These are phyloP conservation scores for Sergeia podlipaevii DNA, from an alignment of 208 protist species.

Conservation along the genomic window DNA sequence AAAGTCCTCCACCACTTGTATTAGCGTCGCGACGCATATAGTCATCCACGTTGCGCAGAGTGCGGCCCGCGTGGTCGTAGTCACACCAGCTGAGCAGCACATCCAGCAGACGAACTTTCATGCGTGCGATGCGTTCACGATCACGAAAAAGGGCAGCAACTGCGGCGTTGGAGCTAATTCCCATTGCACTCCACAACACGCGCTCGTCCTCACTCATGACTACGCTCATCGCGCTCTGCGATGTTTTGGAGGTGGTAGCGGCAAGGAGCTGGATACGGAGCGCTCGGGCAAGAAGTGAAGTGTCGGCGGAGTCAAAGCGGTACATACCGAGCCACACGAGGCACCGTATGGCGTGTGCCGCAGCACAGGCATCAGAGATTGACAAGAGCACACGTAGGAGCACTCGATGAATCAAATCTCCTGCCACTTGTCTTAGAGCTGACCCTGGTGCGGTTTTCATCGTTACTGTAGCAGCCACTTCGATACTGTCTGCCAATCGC, in stretches of 20 bases:
- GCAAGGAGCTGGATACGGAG: conserved; percentile 1
- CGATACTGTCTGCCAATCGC: conserved; percentile 29
- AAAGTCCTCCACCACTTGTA: conserved; percentile 20
- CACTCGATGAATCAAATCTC: conserved; percentile 12
- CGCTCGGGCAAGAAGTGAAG: conserved; percentile 21
- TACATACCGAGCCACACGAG: conserved; percentile 70
- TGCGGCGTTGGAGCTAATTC: not conserved
- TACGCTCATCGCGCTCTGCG: not conserved
- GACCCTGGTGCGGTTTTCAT: conserved; percentile 3
- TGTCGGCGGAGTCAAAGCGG: conserved; percentile 63
- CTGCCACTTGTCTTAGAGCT: not conserved
- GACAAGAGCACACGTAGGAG: conserved; percentile 38
- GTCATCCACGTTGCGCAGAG: conserved; percentile 74
- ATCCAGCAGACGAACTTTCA: conserved; percentile 63
- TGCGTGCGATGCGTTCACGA: conserved; percentile 9
- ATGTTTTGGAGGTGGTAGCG: not conserved
- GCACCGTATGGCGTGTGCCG: conserved; percentile 34
- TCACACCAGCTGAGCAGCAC: conserved; percentile 73
- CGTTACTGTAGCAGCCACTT: conserved; percentile 25
- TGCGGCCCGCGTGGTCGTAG: conserved; percentile 64
- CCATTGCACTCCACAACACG: not conserved
- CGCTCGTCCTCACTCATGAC: not conserved
- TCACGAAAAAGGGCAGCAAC: not conserved
- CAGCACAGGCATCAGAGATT: conserved; percentile 38
- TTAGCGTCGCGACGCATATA: conserved; percentile 5